Evolutionary conservation across 2,329 filamentous ascomycete genomes (phyloP).

Genomic region (Laburnicola sp.): DNA sequence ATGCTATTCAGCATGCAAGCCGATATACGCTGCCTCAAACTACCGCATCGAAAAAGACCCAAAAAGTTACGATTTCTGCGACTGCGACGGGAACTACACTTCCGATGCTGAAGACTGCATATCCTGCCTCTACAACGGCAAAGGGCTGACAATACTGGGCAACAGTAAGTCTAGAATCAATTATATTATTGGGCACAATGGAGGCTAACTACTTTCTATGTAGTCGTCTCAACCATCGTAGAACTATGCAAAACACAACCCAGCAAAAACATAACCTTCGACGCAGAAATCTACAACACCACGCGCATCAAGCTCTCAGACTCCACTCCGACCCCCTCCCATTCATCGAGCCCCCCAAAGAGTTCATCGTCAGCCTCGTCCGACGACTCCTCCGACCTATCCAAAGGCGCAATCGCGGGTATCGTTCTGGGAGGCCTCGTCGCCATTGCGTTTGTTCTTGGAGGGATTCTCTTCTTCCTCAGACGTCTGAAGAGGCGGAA

Average conservation of each 20-base stretch:
- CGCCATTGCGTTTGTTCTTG: slow-evolving; percentile 17
- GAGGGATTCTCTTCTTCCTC: slow-evolving; percentile 19
- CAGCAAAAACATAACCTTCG: slow-evolving; percentile 15
- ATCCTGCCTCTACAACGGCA: slow-evolving; percentile 18
- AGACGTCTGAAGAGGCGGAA: slow-evolving; percentile 14
- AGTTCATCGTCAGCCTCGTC: background rate
- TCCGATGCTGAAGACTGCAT: slow-evolving; percentile 19
- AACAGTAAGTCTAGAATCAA: slow-evolving; percentile 18
- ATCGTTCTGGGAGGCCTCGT: slow-evolving; percentile 22
- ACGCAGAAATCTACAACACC: slow-evolving; percentile 21
- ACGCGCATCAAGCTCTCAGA: slow-evolving; percentile 15
- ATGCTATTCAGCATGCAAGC: slow-evolving; percentile 20
- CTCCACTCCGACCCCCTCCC: too few species aligned
- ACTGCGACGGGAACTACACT: slow-evolving; percentile 20
- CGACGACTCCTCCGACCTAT: slow-evolving; percentile 10
- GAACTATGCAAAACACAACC: slow-evolving; percentile 25
- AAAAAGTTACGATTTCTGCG: slow-evolving; percentile 23
- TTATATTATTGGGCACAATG: background rate
- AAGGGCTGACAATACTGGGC: slow-evolving; percentile 21
- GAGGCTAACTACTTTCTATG: background rate
- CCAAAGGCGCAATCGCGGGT: slow-evolving; percentile 21
- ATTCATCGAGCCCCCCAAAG: slow-evolving; percentile 3
- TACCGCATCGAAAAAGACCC: slow-evolving; percentile 19
- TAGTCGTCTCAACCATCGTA: slow-evolving; percentile 20
- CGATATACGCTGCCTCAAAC: slow-evolving; percentile 20